Percentiles rank a stretch among this genome's conserved stretches.
Conservation (phyloP, 2,329 filamentous ascomycete species). For the Ophiocordyceps australis region DNA sequence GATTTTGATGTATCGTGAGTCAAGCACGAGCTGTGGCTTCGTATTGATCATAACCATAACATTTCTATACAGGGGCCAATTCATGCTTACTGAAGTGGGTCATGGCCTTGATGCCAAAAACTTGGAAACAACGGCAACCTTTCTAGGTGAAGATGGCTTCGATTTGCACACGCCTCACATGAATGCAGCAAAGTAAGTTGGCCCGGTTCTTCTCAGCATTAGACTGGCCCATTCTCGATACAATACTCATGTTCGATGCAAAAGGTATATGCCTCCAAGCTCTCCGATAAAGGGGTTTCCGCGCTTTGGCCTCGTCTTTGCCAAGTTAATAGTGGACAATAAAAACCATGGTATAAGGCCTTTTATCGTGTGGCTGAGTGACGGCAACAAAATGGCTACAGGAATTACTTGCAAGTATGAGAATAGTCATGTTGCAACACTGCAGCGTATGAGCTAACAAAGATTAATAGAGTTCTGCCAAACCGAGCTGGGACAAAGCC, state of each 20-base stretch:
- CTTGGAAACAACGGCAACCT: slow-evolving; percentile 17
- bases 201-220: too few species aligned
- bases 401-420: slow-evolving; percentile 11
- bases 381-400: slow-evolving; percentile 8
- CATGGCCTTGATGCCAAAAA: slow-evolving; percentile 19
- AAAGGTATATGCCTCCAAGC: slow-evolving; percentile 9
- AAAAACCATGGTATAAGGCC: slow-evolving; percentile 10
- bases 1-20: too few species aligned
- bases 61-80: too few species aligned
- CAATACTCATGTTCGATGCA: too few species aligned
- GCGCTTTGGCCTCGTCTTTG: slow-evolving; percentile 13
- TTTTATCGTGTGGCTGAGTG: slow-evolving; percentile 12
- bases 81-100: slow-evolving; percentile 19
- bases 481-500: slow-evolving; percentile 9
- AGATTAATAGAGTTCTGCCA: slow-evolving; percentile 8
- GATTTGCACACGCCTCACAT: slow-evolving; percentile 12
- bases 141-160: slow-evolving; percentile 13
- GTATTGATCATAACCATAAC: too few species aligned
- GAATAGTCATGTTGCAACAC: too few species aligned
- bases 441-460: too few species aligned
- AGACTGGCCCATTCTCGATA: too few species aligned
- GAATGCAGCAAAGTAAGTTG: slow-evolving; percentile 14
- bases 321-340: slow-evolving; percentile 9
- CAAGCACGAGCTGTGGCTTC: too few species aligned
- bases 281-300: slow-evolving; percentile 7